These are phyloP conservation scores for Cladobotryum protrusum DNA, from an alignment of 2,329 filamentous ascomycete species.

Conservation along the genomic window DNA sequence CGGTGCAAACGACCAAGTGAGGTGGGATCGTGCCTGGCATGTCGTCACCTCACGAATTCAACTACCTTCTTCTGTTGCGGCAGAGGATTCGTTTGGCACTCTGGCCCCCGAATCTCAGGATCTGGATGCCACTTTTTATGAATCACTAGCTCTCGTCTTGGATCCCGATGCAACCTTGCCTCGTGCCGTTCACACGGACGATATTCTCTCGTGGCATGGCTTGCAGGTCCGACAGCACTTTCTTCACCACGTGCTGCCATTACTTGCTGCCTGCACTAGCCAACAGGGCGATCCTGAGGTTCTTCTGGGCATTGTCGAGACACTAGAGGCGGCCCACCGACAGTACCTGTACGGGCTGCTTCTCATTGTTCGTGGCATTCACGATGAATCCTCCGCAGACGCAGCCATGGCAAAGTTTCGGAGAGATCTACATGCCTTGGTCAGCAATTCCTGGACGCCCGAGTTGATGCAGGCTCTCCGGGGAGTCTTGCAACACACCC, in stretches of 20 bases:
- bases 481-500: conserved; percentile 47
- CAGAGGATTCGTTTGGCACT: conserved; percentile 48
- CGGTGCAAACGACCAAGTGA: conserved; percentile 42
- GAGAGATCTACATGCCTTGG: conserved; percentile 56
- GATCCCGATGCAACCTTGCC: conserved; percentile 41
- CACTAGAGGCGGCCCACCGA: conserved; percentile 53
- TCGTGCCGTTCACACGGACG: conserved; percentile 45
- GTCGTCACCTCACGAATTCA: conserved; percentile 52
- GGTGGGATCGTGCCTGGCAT: conserved; percentile 58
- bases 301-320: conserved; percentile 47
- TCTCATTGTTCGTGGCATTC: conserved; percentile 44
- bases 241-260: conserved; percentile 50
- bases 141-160: conserved; percentile 49
- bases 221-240: conserved; percentile 57
- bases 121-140: conserved; percentile 40
- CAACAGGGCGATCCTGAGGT: conserved; percentile 40
- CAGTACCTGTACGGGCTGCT: conserved; percentile 51
- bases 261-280: conserved; percentile 43
- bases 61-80: conserved; percentile 49
- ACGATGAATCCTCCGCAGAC: conserved; percentile 29
- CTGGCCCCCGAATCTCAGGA: conserved; percentile 39
- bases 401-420: conserved; percentile 46
- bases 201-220: conserved; percentile 55
- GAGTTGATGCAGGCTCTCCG: conserved; percentile 49
- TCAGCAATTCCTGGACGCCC: conserved; percentile 55